phyloP scores from a whole-genome alignment of 306 rosid genomes.

The Crotalaria pallida region DNA sequence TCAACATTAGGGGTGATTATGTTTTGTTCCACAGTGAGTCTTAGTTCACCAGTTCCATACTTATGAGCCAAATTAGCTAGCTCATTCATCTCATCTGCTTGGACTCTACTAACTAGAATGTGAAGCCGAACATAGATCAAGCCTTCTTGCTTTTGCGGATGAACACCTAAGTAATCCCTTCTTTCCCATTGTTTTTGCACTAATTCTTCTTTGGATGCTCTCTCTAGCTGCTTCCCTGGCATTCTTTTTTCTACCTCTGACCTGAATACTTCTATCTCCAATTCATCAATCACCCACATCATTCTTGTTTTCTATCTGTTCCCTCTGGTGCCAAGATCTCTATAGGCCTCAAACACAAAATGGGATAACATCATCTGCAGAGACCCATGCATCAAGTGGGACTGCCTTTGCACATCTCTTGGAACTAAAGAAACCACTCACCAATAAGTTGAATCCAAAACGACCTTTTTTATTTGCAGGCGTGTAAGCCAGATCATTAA shows the following conservation, averaged over 20 bases:
- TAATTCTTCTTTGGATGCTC: too few species aligned
- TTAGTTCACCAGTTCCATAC: slow-evolving; percentile 79
- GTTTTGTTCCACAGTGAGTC: slow-evolving; percentile 89
- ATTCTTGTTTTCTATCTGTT: slow-evolving; percentile 82
- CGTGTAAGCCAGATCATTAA: slow-evolving; percentile 96
- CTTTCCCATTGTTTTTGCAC: too few species aligned
- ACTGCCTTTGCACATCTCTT: slow-evolving; percentile 83
- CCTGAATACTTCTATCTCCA: too few species aligned
- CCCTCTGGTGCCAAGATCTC: slow-evolving; percentile 90
- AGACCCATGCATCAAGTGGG: slow-evolving; percentile 95
- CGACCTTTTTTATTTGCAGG: slow-evolving; percentile 73
- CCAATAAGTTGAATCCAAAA: slow-evolving; percentile 85
- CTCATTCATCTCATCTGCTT: slow-evolving; percentile 87
- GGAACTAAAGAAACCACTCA: slow-evolving; percentile 94
- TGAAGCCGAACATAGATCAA: slow-evolving; percentile 72
- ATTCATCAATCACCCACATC: too few species aligned
- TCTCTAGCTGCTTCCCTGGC: too few species aligned
- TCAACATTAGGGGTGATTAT: slow-evolving; percentile 70
- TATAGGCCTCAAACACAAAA: slow-evolving; percentile 75
- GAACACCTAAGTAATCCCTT: slow-evolving; percentile 78
- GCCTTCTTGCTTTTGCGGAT: slow-evolving; percentile 84
- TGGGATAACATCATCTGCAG: slow-evolving; percentile 69
- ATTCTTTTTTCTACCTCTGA: too few species aligned
- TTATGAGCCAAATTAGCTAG: slow-evolving; percentile 63
- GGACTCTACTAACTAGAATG: slow-evolving; percentile 84